Base-by-base conservation (phyloP, 108 stramenopile genomes). In the Craspedostauros australis region DNA sequence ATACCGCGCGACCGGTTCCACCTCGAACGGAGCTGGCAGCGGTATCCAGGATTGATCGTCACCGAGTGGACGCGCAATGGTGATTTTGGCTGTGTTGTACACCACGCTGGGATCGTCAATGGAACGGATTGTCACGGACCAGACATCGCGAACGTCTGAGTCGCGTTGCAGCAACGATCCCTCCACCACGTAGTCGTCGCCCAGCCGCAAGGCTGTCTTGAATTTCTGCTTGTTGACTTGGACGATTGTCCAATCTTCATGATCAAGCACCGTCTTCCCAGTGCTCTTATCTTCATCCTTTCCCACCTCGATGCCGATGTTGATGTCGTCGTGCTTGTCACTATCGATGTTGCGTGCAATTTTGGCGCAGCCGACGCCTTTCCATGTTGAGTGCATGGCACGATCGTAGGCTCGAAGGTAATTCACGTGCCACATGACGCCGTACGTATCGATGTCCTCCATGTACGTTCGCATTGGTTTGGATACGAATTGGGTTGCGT, bases 401-500 rank as follows among this genome's bases (percentile, higher is more conserved):
- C 82, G 58, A 43, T 88, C 86, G 53, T 65, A 88, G 24, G 66
- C 39, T 11, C 77, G 60, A 3, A 81, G 28, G 38, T 88, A 88
- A 48, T 88, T 88, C 16, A 65, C 48, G 53, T 88, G 79, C 75
- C 79, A 84, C 56, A 81, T 67, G 31, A 88, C 79, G 4, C 77
- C 82, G 32, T 84, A 88, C 3, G 82, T 73, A 52, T 84, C 86
- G 2, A 82, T 88, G 40, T 84, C 82, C 71, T 88, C 87, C 36
- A 84, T 88, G 54, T 68, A 86, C 2, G 81, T 72, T 28, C 43
- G 50, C 61, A 73, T 73, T 24, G 60, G 60, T 50, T n/a, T n/a
- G n/a, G n/a, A n/a, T n/a, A n/a, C n/a, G n/a, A n/a, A n/a, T n/a
- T n/a, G n/a, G n/a, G n/a, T n/a, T n/a, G n/a, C n/a, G n/a, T n/a